Base-by-base conservation (phyloP, 495 filamentous ascomycete species). In the Xylaria flabelliformis region DNA sequence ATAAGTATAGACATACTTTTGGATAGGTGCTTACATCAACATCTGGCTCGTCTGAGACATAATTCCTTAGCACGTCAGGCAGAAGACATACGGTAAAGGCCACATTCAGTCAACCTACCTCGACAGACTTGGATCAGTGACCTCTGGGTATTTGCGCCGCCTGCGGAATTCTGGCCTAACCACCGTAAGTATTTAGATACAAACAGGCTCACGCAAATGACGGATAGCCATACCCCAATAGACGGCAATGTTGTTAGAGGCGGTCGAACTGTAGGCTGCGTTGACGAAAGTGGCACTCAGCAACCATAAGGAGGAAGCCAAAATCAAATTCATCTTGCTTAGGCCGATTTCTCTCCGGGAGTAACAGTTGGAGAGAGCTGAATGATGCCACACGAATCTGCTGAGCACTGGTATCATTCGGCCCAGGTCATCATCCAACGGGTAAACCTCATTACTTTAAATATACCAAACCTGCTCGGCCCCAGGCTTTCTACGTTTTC, bases 21-120 rank as follows among this genome's bases (percentile, higher is more conserved):
- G 13, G 34, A 50, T 51, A 34, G 3, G n/a, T n/a, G 19, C 19
- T 42, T 56, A 67, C 65, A 56, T 67, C 21, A 36, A 56, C 12
- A 67, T 55, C 48, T 56, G 48, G 9, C 32, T 67, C 48, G 34
- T 24, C 65, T 55, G 29, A 24, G 50, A 21, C 19, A 39, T 1
- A 21, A 8, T 50, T 58, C 5, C 34, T 69, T 58, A 72, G 75
- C 83, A 83, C 15, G 21, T 24, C n/a, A 2, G 21, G 8, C 26
- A 44, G 17, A 10, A 91, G 78, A 74, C 91, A 92, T 6, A 88
- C 85, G 17, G 91, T 77, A n/a, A 87, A 85, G 65, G 91, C 85
- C 51, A 89, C 83, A 36, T 80, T 89, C 72, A 0, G 74, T 73
- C 0, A 75, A 79, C 6, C 65, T 50, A 56, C 67, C 73, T 36